A percentile compares a stretch with the other conserved stretches of the same genome.
Evolutionary conservation across 352 stramenopile species (phyloP).

Genomic region (Globisporangium carolinianum): DNA sequence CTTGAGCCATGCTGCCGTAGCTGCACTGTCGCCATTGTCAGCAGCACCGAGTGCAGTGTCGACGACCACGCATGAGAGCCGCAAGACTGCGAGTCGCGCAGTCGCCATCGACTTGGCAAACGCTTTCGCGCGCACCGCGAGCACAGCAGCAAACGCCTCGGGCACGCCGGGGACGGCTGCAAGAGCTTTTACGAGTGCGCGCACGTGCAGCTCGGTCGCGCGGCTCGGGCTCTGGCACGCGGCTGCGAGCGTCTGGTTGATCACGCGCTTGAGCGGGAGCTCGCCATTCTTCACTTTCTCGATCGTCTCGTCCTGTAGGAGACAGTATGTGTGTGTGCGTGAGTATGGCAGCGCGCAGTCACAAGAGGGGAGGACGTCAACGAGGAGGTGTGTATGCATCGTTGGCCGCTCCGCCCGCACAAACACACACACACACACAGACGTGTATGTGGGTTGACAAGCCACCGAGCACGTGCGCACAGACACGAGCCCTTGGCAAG

Average conservation of each 20-base stretch:
- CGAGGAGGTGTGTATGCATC: not conserved
- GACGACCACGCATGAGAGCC: constrained; percentile 50
- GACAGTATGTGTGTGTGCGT: not conserved
- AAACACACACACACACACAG: not conserved
- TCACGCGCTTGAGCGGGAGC: constrained; percentile 55
- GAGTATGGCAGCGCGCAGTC: not conserved
- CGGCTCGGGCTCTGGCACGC: constrained; percentile 49
- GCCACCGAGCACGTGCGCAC: no score
- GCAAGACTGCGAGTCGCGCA: constrained; percentile 47
- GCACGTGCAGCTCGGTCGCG: constrained; percentile 47
- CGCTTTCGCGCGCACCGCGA: constrained; percentile 26
- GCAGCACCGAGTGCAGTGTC: constrained; percentile 19
- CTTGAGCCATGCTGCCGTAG: constrained; percentile 27
- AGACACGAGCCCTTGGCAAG: no score
- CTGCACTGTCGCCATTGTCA: constrained; percentile 4
- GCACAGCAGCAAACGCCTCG: constrained; percentile 39
- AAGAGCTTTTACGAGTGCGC: constrained; percentile 33
- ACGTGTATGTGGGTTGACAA: not conserved
- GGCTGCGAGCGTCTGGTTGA: constrained; percentile 51
- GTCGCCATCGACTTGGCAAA: constrained; percentile 47
- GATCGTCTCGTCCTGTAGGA: constrained; percentile 44
- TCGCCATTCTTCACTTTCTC: constrained; percentile 51
- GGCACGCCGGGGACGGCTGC: constrained; percentile 34
- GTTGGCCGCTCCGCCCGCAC: no score
- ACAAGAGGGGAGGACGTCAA: no score